These are phyloP conservation scores for Aspergillus glaucus DNA, from an alignment of 2,329 filamentous ascomycete species.

Conservation along the genomic window DNA sequence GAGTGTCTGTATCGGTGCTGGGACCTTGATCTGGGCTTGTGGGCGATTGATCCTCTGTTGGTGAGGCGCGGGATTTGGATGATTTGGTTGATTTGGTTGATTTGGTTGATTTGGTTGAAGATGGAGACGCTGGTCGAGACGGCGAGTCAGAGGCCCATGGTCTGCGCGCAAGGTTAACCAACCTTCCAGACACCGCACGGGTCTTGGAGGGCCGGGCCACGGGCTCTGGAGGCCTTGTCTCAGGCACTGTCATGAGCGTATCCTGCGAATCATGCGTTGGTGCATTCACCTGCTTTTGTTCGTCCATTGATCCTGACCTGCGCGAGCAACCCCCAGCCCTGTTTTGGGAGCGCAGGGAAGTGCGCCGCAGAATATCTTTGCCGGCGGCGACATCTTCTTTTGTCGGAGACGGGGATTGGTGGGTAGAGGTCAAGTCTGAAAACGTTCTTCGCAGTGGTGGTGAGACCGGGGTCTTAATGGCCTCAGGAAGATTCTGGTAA, in stretches of 20 bases:
- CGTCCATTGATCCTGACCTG: constrained; percentile 34
- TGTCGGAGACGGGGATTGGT: constrained; percentile 30
- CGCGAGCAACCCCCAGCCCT: constrained; percentile 26
- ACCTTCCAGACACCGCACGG: constrained; percentile 45
- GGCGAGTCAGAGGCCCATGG: constrained; percentile 42
- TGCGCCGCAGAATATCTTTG: constrained; percentile 37
- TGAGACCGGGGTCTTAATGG: constrained; percentile 24
- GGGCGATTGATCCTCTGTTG: constrained; percentile 24
- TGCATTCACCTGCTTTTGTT: constrained; percentile 27
- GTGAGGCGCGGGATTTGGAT: constrained; percentile 16
- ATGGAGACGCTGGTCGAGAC: constrained; percentile 45
- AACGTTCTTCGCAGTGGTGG: constrained; percentile 44
- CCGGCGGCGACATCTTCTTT: constrained; percentile 34
- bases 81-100: constrained; percentile 30
- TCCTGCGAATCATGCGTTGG: constrained; percentile 13
- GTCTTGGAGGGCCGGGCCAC: constrained; percentile 35
- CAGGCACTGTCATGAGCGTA: constrained; percentile 14
- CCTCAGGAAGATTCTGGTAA: constrained; percentile 49
- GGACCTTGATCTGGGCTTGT: constrained; percentile 19
- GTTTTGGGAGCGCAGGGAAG: constrained; percentile 33
- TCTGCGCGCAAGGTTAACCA: constrained; percentile 46
- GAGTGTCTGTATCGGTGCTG: constrained; percentile 8
- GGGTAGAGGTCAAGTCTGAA: constrained; percentile 42
- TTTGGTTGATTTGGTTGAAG: constrained; percentile 33
- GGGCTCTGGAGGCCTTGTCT: constrained; percentile 24